Evolutionary conservation across 306 rosid genomes (phyloP).

Genomic region (Urtica urens): DNA sequence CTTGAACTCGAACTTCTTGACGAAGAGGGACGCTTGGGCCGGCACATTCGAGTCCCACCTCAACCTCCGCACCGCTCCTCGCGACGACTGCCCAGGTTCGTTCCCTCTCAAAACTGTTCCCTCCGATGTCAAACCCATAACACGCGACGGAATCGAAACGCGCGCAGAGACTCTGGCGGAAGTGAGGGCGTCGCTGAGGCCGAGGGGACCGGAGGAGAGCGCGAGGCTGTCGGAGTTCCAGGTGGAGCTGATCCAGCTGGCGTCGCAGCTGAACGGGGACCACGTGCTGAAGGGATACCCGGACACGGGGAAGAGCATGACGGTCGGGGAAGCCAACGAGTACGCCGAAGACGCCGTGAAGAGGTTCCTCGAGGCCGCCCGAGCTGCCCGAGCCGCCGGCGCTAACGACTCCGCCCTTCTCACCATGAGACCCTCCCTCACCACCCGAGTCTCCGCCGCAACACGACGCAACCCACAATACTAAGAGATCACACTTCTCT

Average conservation of each 20-base stretch:
- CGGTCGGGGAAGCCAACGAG: slow-evolving; percentile 62
- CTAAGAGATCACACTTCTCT: slow-evolving; percentile 29
- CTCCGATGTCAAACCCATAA: too few relatives aligned
- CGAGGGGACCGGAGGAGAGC: slow-evolving; percentile 62
- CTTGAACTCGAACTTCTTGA: slow-evolving; percentile 82
- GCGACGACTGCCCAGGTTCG: slow-evolving; percentile 93
- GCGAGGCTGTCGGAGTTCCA: slow-evolving; percentile 77
- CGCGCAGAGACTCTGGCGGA: slow-evolving; percentile 72
- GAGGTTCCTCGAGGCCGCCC: slow-evolving; percentile 85
- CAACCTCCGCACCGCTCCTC: slow-evolving; percentile 57
- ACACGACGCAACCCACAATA: slow-evolving; percentile 9
- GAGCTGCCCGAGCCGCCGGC: slow-evolving; percentile 71
- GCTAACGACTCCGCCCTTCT: slow-evolving; percentile 79
- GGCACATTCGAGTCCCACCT: slow-evolving; percentile 78
- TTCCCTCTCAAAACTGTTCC: too few relatives aligned
- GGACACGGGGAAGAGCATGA: slow-evolving; percentile 60
- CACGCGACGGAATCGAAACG: too few relatives aligned
- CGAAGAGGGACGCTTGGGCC: slow-evolving; percentile 98
- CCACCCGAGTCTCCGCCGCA: slow-evolving; percentile 44
- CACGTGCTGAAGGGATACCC: slow-evolving; percentile 66
- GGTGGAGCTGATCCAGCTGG: slow-evolving; percentile 77
- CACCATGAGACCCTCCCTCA: slow-evolving; percentile 88
- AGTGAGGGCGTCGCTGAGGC: slow-evolving; percentile 48
- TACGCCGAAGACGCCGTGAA: slow-evolving; percentile 92
- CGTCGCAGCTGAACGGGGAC: slow-evolving; percentile 93